phyloP scores from a whole-genome alignment of 768 basidiomycete genomes.

The Tephrocybe sp. region DNA sequence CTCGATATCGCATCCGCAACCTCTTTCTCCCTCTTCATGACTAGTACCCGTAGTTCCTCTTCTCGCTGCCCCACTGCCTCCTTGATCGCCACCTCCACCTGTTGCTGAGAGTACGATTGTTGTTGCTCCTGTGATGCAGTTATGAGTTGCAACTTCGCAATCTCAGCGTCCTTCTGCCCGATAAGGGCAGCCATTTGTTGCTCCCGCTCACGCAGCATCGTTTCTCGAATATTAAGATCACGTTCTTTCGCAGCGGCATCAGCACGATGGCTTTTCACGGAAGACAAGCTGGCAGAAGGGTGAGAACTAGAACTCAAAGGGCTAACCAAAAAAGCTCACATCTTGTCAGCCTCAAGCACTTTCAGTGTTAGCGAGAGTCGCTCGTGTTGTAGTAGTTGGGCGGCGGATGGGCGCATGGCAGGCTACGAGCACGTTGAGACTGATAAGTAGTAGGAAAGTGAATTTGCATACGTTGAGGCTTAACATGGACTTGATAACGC shows the following conservation, averaged over 20 bases:
- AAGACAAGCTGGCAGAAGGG: slow-evolving; percentile 46
- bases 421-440: slow-evolving; percentile 46
- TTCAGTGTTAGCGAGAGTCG: slow-evolving; percentile 70
- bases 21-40: slow-evolving; percentile 70
- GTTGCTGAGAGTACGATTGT: slow-evolving; percentile 30
- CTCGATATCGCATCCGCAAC: slow-evolving; percentile 62
- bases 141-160: slow-evolving; percentile 48
- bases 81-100: slow-evolving; percentile 47
- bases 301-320: background rate
- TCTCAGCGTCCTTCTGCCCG: slow-evolving; percentile 60
- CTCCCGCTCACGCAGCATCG: slow-evolving; percentile 55
- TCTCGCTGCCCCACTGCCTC: slow-evolving; percentile 64
- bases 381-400: slow-evolving; percentile 80
- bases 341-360: slow-evolving; percentile 75
- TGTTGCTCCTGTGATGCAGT: slow-evolving; percentile 37
- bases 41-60: slow-evolving; percentile 64
- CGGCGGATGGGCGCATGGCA: slow-evolving; percentile 82
- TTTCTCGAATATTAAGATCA: slow-evolving; percentile 60
- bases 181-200: slow-evolving; percentile 45
- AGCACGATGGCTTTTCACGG: slow-evolving; percentile 64
- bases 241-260: slow-evolving; percentile 59
- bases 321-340: slow-evolving; percentile 39
- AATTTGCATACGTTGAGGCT: slow-evolving; percentile 64
- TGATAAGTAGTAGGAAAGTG: background rate
- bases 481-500: slow-evolving; percentile 86